Evolutionary conservation across 306 rosid genomes (phyloP).

Genomic region (Rosa persica): DNA sequence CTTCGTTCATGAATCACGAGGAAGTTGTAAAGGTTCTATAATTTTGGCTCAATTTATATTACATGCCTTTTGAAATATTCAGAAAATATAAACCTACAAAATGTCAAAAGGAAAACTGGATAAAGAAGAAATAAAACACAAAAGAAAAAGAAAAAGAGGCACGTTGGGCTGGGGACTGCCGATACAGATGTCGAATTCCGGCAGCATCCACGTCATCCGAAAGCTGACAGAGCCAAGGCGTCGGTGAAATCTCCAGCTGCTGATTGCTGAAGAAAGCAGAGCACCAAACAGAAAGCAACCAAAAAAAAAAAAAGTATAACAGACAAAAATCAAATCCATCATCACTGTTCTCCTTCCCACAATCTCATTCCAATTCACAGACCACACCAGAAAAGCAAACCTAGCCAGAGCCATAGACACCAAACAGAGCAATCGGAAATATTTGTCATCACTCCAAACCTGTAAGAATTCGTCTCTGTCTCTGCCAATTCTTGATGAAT

Average conservation of each 20-base stretch:
- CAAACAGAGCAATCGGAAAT: not conserved
- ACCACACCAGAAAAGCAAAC: not conserved
- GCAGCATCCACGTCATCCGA: not conserved
- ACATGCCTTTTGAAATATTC: too few relatives aligned
- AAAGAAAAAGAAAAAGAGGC: not conserved
- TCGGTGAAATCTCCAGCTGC: conserved; percentile 7
- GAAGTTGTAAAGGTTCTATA: too few relatives aligned
- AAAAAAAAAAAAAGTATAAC: not conserved
- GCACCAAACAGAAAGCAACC: not conserved
- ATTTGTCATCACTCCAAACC: not conserved
- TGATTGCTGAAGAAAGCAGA: not conserved
- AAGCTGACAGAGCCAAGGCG: conserved; percentile 4
- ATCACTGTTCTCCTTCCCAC: not conserved
- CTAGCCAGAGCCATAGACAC: not conserved
- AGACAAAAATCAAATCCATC: not conserved
- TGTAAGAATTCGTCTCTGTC: not conserved
- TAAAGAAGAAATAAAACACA: not conserved
- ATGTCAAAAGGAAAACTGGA: not conserved
- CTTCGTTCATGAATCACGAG: too few relatives aligned
- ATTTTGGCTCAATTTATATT: not conserved
- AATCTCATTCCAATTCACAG: not conserved
- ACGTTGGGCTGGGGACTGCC: not conserved
- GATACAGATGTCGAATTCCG: not conserved
- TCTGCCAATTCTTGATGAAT: not conserved
- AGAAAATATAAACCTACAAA: too few relatives aligned